phyloP scores from a whole-genome alignment of 306 rosid species.

The Luffa aegyptiaca region DNA sequence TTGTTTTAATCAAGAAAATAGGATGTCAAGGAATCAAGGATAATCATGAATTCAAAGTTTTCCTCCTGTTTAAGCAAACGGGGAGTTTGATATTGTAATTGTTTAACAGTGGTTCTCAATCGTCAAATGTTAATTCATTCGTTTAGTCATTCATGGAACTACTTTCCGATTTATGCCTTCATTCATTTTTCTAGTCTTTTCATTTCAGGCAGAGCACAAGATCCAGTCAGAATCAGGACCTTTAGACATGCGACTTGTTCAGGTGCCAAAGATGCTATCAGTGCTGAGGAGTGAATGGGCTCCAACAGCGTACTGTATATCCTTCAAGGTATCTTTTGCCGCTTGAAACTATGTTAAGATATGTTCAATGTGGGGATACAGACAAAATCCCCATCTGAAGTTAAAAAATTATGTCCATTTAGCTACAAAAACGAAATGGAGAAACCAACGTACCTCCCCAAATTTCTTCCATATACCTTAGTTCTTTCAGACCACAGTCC shows the following conservation, averaged over 20 bases:
- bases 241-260: slow-evolving; percentile 75
- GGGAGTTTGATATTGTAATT: not conserved
- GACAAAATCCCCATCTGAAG: not conserved
- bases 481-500: not conserved
- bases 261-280: slow-evolving; percentile 85
- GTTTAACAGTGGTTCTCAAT: not conserved
- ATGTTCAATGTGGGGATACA: not conserved
- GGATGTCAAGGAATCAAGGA: not conserved
- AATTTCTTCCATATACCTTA: not conserved
- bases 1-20: not conserved
- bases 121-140: not conserved
- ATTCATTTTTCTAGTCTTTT: not conserved
- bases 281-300: slow-evolving; percentile 70
- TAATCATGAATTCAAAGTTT: not conserved
- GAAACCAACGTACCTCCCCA: not conserved
- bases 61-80: not conserved
- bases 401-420: not conserved
- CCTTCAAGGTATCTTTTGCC: slow-evolving; percentile 62
- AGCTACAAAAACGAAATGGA: not conserved
- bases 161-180: not conserved
- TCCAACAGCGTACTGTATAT: slow-evolving; percentile 70
- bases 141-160: not conserved
- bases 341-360: not conserved
- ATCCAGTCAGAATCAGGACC: slow-evolving; percentile 84
- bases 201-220: slow-evolving; percentile 79